Evolutionary conservation across 2,329 filamentous ascomycete species (phyloP), one percentile per base, ranked within the genome.

Genomic region (Gremmenia infestans): DNA sequence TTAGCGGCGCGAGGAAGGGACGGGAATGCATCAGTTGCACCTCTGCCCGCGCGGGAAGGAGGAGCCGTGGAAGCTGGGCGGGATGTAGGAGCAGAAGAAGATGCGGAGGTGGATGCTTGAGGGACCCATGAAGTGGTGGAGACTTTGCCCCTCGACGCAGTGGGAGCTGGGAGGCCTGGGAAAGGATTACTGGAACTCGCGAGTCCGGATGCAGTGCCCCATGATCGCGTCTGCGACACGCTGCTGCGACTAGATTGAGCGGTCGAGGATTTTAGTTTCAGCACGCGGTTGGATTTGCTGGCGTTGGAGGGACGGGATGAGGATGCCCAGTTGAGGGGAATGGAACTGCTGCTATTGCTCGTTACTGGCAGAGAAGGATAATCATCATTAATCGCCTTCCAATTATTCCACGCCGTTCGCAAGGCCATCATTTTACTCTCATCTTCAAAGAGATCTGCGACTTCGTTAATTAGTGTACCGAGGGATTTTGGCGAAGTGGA

Each of bases 321-420:
- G 14, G 61, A 68, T 7, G 66, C 67, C 67, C 67, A 72, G 36
- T 67, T 66, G 2, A 67, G 51, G 17, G 62, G 65, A 42, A 67
- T 59, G 2, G 61, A 60, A 35, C 74, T 75, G 39, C 50, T 58
- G 25, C 86, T 85, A 39, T 85, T 79, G 53, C 82, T 81, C 0
- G 89, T 80, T 0, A 88, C 87, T 1, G 93, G 92, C 0, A 97
- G 77, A 1, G 89, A 90, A 0, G 93, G 93, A 64, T 97, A 97
- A 70, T 97, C 92, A 72, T 97, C 92, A 63, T 96, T 95, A 73
- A 96, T 94, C 39, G 91, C 91, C 48, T 90, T 89, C 90, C 93
- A 97, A 72, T 96, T 89, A 64, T 91, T 90, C 91, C 93, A 97
- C 1, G 92, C 90, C 65, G 87, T 87, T 25, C 91, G 81, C 3